Base-by-base conservation (phyloP, 1,284 basidiomycete genomes). In the Baeospora myosura region DNA sequence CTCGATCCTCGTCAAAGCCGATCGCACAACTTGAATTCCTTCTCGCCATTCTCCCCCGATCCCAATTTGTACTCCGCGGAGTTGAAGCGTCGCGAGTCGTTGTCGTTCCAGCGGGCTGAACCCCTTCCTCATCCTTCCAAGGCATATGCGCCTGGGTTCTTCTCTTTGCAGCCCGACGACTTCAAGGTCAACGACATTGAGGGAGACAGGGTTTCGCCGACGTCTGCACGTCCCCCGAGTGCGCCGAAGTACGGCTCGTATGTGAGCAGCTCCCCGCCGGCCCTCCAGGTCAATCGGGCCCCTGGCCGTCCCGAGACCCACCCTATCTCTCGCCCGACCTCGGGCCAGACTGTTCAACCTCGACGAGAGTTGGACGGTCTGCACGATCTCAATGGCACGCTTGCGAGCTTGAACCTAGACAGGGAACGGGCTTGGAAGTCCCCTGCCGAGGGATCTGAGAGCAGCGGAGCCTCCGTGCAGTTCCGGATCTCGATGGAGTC, bases 361-460 rank as follows among this genome's bases (percentile, higher is more conserved):
- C n/a, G n/a, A n/a, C n/a, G n/a, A n/a, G n/a, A 12, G 23, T 65
- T 70, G 21, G 77, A 80, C 46, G 36, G 56, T 21, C 70, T 88
- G 50, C 74, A 76, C 28, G 83, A 87, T 59, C 59, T 88, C 36
- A 87, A 84, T 51, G 79, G 81, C 16, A 85, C 78, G n/a, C 66
- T 88, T 23, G 79, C 82, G 20, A 83, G 78, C 52, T 72, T 88
- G 18, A 71, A 84, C 49, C 60, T 87, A 43, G 80, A 80, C 14
- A 41, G 34, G n/a, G 36, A 36, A 22, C 38, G 43, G 7, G 30
- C 43, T 18, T 49, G 50, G 48, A 51, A 49, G 36, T 48, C 46
- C 8, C 48, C 49, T 24, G 30, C 43, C 12, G 59, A 59, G 32
- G 49, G 50, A 29, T 40, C 53, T 31, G 53, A 54, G 29, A 56